phyloP scores from a whole-genome alignment of 805 yeast genomes.

The Kuraishia hungarica region DNA sequence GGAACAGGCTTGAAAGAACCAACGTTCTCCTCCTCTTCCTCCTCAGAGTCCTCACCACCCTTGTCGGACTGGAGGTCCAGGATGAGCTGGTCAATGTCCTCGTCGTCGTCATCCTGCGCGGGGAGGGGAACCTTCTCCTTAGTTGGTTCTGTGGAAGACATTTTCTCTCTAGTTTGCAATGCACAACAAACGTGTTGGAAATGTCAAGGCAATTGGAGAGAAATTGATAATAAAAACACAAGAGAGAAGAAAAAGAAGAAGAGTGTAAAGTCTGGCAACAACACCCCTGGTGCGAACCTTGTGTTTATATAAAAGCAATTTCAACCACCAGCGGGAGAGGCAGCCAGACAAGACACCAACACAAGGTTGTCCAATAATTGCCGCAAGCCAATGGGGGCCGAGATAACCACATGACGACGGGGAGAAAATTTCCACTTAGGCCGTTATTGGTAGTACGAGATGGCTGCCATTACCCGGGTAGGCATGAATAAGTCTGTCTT shows the following conservation, averaged over 20 bases:
- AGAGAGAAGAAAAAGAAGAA: neutral
- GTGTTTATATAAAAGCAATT: slow-evolving; percentile 1
- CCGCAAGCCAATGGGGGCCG: neutral
- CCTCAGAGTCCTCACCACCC: slow-evolving; percentile 40
- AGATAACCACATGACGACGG: neutral
- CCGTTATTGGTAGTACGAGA: neutral
- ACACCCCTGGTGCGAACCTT: neutral
- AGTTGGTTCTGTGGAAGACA: slow-evolving; percentile 14
- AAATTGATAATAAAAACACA: neutral
- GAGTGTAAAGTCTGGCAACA: neutral
- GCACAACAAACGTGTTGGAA: neutral
- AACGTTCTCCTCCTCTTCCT: slow-evolving; percentile 43
- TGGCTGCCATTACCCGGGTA: neutral
- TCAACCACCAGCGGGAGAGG: neutral
- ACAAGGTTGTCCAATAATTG: neutral
- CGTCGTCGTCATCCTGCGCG: slow-evolving; percentile 53
- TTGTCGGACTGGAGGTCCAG: slow-evolving; percentile 71
- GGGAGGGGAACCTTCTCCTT: slow-evolving; percentile 19
- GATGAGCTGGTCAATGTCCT: slow-evolving; percentile 64
- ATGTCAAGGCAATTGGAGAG: neutral
- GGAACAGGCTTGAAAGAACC: slow-evolving; percentile 72
- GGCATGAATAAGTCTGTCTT: neutral
- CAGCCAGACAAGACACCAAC: neutral
- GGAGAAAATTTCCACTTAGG: neutral
- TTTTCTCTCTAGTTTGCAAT: slow-evolving; percentile 3